Percentiles rank a stretch among this genome's conserved stretches.
These are phyloP conservation scores for Linanthus parryae DNA, from an alignment of 148 eudicot species.

Conservation along the genomic window DNA sequence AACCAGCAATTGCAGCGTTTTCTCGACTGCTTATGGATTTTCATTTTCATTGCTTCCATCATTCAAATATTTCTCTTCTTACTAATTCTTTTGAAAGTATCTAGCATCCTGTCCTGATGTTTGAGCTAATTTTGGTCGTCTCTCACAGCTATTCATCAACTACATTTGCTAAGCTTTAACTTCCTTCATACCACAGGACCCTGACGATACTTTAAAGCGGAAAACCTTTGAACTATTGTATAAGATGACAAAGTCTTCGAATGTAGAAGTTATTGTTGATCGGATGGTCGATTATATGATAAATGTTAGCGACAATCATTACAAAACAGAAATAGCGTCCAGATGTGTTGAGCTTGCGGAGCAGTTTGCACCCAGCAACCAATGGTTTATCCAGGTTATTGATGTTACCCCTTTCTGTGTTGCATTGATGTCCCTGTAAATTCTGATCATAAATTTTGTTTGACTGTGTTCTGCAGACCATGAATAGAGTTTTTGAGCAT, in stretches of 20 bases:
- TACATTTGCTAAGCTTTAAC: constrained; percentile 11
- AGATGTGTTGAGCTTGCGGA: constrained; percentile 99
- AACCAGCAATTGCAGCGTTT: background rate
- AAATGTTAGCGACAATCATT: constrained; percentile 85
- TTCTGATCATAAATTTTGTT: background rate
- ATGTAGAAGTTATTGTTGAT: constrained; percentile 96
- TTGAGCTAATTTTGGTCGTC: background rate
- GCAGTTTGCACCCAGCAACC: constrained; percentile 97
- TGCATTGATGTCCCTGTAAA: background rate
- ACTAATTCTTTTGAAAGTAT: background rate
- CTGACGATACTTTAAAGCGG: constrained; percentile 95
- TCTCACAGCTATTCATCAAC: background rate
- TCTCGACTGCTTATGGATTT: background rate
- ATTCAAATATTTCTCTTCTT: background rate
- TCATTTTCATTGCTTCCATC: background rate
- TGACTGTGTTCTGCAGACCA: constrained; percentile 60
- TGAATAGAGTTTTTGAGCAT: constrained; percentile 97
- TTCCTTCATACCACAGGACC: constrained; percentile 58
- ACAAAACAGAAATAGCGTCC: constrained; percentile 95
- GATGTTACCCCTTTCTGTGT: background rate
- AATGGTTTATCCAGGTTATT: constrained; percentile 96
- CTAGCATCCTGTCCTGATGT: background rate
- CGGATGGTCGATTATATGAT: constrained; percentile 97
- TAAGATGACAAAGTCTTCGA: constrained; percentile 94
- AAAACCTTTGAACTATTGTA: constrained; percentile 93